phyloP scores from a whole-genome alignment of 2,329 filamentous ascomycete genomes.

The Aspergillus fumigatiaffinis region DNA sequence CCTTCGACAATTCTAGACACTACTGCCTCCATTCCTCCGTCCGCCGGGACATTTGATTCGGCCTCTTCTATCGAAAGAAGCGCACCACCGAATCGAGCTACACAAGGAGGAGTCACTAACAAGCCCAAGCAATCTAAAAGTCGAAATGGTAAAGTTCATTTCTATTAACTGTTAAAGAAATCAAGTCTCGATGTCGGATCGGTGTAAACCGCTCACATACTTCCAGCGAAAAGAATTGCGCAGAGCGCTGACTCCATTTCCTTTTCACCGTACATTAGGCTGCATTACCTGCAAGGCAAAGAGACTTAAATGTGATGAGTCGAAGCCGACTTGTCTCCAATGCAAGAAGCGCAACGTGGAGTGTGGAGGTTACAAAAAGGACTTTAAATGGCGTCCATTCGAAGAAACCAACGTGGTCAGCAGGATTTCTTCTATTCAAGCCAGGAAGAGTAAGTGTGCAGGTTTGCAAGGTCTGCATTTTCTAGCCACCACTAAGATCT shows the following conservation, averaged over 20 bases:
- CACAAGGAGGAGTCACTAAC: constrained; percentile 17
- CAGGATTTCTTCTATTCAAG: constrained; percentile 33
- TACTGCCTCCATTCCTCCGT: constrained; percentile 19
- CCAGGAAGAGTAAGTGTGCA: constrained; percentile 44
- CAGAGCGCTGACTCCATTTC: constrained; percentile 28
- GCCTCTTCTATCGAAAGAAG: constrained; percentile 23
- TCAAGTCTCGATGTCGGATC: constrained; percentile 2
- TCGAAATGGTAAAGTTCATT: constrained; percentile 60
- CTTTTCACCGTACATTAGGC: constrained; percentile 44
- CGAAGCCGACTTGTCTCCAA: constrained; percentile 64
- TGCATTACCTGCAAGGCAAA: constrained; percentile 72
- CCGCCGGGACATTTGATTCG: constrained; percentile 24
- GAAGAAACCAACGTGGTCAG: constrained; percentile 56
- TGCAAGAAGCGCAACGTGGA: constrained; percentile 61
- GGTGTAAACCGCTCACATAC: not conserved
- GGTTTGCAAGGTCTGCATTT: not conserved
- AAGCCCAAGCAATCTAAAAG: constrained; percentile 73
- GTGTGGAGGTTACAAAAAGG: constrained; percentile 70
- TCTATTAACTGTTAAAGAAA: constrained; percentile 2
- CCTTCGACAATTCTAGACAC: constrained; percentile 52
- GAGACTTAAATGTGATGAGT: constrained; percentile 70
- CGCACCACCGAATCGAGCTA: constrained; percentile 10
- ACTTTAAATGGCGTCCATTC: constrained; percentile 71
- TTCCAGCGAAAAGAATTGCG: constrained; percentile 3
- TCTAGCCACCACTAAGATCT: not conserved